These are phyloP conservation scores for Ampelocalamus luodianensis DNA, from an alignment of 176 grass and related monocot genomes.

Conservation along the genomic window DNA sequence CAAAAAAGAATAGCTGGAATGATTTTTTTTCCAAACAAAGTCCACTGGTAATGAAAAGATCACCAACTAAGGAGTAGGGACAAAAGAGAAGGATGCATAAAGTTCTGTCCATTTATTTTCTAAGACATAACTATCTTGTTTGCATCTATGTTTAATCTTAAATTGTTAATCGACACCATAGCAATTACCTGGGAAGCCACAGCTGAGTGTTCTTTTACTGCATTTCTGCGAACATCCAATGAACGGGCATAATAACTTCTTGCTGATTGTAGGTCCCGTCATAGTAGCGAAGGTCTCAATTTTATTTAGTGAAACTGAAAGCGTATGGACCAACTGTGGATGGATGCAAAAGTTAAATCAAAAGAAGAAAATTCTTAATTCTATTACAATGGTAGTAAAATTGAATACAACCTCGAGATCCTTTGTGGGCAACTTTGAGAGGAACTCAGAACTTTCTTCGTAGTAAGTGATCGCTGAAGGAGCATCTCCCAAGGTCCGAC, in stretches of 20 bases:
- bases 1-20: neutral
- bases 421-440: slow-evolving; percentile 66
- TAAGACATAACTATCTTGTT: neutral
- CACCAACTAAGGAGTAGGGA: neutral
- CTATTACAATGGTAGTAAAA: neutral
- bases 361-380: slow-evolving; percentile 5
- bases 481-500: slow-evolving; percentile 82
- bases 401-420: slow-evolving; percentile 79
- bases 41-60: neutral
- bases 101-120: neutral
- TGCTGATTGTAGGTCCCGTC: slow-evolving; percentile 84
- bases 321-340: slow-evolving; percentile 82
- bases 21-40: neutral
- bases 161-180: neutral
- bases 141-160: neutral
- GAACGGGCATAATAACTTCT: slow-evolving; percentile 84
- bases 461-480: slow-evolving; percentile 75
- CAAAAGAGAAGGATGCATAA: neutral
- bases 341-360: slow-evolving; percentile 42
- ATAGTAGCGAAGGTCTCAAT: slow-evolving; percentile 88
- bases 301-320: slow-evolving; percentile 98
- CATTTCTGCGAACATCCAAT: slow-evolving; percentile 77
- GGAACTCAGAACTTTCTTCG: slow-evolving; percentile 90
- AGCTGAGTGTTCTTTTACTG: slow-evolving; percentile 76
- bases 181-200: slow-evolving; percentile 80